Evolutionary conservation across 2,329 filamentous ascomycete genomes (phyloP), one percentile per base, ranked within the genome.

Genomic region (Penicillium palitans): DNA sequence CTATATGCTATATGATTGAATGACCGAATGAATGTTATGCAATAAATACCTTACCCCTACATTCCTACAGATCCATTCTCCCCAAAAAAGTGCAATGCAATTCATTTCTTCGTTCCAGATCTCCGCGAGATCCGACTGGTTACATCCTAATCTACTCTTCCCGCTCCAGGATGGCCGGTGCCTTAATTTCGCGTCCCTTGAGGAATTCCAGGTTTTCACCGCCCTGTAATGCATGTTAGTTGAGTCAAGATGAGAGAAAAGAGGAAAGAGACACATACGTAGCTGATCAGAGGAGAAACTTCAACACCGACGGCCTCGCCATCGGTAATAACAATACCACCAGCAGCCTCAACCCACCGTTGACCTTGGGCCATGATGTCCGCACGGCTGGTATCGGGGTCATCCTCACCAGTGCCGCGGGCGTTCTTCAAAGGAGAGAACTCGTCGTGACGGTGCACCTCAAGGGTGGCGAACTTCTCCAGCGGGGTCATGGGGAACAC

Each of bases 391-490:
- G 95, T 99, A 67, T 96, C 92, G 12, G 91, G 90, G 75, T 97
- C 91, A 72, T 99, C 95, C 79, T 96, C 90, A 33, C 90, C 91
- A 41, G 90, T 92, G 55, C 92, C 91, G 62, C 82, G 84, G 12
- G 86, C 86, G 72, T 99, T 99, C 87, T 99, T 99, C 66, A 99
- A 81, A 5, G 95, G 95, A 29, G 92, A 97, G 81, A 99, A 99
- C 79, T 99, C 95, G 68, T 99, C 95, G 80, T 97, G 93, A 61
- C 95, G 91, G 76, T 88, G 91, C 52, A 99, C 95, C 79, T 99
- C 95, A 80, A 98, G 89, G 77, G 88, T 96, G 25, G 93, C 95
- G 72, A 99, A 99, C 79, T 96, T 92, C 66, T 88, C 84, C 63
- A 99, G 86, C 19, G 88, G 80, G 52, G 96, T 82, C 81, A 93